Evolutionary conservation across 1,284 basidiomycete species (phyloP).

Genomic region (Pholiota adiposa): DNA sequence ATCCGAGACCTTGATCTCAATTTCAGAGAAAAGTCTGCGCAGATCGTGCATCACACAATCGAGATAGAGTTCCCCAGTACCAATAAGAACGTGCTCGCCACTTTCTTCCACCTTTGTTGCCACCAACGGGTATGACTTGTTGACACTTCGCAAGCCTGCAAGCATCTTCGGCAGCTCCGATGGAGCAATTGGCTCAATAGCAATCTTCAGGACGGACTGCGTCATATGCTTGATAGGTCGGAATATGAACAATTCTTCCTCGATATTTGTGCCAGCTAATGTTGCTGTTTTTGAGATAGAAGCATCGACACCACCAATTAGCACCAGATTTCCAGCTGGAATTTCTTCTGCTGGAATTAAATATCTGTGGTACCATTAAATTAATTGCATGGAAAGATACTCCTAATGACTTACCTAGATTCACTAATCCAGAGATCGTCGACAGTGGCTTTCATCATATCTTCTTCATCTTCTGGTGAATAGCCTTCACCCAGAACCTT

Average conservation of each 20-base stretch:
- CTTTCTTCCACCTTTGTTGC: conserved; percentile 98
- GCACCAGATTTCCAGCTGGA: conserved; percentile 91
- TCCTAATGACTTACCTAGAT: conserved; percentile 63
- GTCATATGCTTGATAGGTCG: conserved; percentile 95
- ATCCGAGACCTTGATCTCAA: conserved; percentile 99
- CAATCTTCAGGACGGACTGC: conserved; percentile 97
- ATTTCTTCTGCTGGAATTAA: conserved; percentile 88
- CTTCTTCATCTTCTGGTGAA: conserved; percentile 97
- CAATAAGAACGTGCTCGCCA: conserved; percentile 96
- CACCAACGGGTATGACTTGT: conserved; percentile 96
- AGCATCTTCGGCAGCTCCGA: conserved; percentile 99
- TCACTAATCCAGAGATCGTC: conserved; percentile 92
- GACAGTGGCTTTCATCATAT: conserved; percentile 89
- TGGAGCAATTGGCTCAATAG: conserved; percentile 97
- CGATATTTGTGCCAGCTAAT: conserved; percentile 71
- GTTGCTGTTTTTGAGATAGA: conserved; percentile 97
- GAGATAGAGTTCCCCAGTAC: conserved; percentile 96
- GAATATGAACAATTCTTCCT: conserved; percentile 93
- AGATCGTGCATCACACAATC: conserved; percentile 98
- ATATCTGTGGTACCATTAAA: conserved; percentile 60
- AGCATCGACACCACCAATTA: conserved; percentile 91
- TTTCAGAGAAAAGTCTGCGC: conserved; percentile 91
- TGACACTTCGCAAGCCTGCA: conserved; percentile 93
- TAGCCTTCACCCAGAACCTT: conserved; percentile 99
- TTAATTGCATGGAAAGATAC: not conserved